Evolutionary conservation across 441 rosid species (phyloP).

Genomic region (Pelargonium myrrhifolium): DNA sequence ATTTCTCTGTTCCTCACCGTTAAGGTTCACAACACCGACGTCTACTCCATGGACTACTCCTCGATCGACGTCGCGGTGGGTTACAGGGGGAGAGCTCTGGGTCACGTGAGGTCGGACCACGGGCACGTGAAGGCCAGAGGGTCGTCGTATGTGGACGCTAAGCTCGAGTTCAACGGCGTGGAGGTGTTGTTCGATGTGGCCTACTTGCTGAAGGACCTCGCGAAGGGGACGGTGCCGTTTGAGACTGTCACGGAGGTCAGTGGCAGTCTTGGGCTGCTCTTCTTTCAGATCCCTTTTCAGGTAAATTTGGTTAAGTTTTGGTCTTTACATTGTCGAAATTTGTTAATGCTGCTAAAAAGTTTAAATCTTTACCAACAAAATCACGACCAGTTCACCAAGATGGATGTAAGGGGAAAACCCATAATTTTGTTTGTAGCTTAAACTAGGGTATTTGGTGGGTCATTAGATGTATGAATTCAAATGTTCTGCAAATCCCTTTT

Average conservation of each 20-base stretch:
- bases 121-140: constrained; percentile 50
- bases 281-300: constrained; percentile 44
- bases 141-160: constrained; percentile 41
- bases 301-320: constrained; percentile 20
- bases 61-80: constrained; percentile 38
- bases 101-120: constrained; percentile 42
- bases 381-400: not conserved
- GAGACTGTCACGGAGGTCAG: constrained; percentile 45
- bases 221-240: constrained; percentile 44
- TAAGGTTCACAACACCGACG: constrained; percentile 44
- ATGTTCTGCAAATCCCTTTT: too few species aligned
- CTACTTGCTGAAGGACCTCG: constrained; percentile 44
- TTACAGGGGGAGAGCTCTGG: constrained; percentile 45
- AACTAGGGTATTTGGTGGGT: too few species aligned
- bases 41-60: constrained; percentile 44
- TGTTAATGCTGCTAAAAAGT: too few species aligned
- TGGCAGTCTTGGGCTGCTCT: constrained; percentile 41
- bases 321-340: too few species aligned
- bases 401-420: too few species aligned
- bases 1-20: constrained; percentile 41
- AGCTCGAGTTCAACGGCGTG: constrained; percentile 39
- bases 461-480: too few species aligned
- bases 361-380: not conserved
- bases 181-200: constrained; percentile 40
- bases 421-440: too few species aligned